Percentiles rank a stretch among this genome's conserved stretches.
Conservation (phyloP, 106 monocot genomes). For the Dendrobium chrysotoxum region DNA sequence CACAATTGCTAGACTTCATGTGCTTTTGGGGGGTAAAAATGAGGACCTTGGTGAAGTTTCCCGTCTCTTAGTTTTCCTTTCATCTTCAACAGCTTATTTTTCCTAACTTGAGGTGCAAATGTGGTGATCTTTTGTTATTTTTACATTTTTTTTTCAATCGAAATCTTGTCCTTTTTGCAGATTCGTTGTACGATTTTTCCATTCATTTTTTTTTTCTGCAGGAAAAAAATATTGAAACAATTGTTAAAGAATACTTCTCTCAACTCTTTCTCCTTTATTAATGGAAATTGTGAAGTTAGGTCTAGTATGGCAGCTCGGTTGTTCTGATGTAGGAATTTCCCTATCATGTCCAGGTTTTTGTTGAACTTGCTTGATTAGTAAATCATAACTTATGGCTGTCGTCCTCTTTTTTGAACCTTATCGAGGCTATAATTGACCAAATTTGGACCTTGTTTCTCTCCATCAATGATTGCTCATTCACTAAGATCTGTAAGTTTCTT, state of each 20-base stretch:
- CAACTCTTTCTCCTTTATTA: background rate
- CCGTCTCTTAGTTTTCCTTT: conserved; percentile 11
- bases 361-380: background rate
- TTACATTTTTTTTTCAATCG: background rate
- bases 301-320: background rate
- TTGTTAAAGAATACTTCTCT: background rate
- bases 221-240: background rate
- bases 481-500: conserved; percentile 4
- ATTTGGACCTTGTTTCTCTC: background rate
- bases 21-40: conserved; percentile 4
- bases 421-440: background rate
- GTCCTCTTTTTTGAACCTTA: background rate
- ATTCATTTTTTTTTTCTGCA: background rate
- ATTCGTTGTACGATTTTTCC: background rate
- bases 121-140: conserved; percentile 1
- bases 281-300: background rate
- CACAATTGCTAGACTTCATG: conserved; percentile 1
- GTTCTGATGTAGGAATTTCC: background rate
- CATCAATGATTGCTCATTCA: background rate
- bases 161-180: background rate
- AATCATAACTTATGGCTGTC: background rate
- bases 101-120: background rate
- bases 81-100: conserved; percentile 4
- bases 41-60: conserved; percentile 12
- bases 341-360: background rate